A percentile compares a stretch with the other conserved stretches of the same genome.
phyloP scores from a whole-genome alignment of 768 basidiomycete species.

The Leccinum pellstonianum region DNA sequence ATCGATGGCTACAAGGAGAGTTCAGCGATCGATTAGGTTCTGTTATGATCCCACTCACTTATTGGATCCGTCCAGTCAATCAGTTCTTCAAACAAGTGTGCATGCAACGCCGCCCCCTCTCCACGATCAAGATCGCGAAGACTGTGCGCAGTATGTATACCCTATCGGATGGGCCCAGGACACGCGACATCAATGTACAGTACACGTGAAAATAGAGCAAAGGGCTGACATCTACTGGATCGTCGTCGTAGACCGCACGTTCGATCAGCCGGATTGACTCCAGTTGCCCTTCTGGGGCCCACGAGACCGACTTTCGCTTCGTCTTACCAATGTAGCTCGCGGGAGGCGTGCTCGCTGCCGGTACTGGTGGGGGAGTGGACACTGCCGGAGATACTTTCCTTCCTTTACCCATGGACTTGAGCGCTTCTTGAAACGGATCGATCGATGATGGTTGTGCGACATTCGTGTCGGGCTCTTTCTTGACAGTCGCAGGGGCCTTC shows the following conservation, averaged over 20 bases:
- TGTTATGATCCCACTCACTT: conserved; percentile 51
- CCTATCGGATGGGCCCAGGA: conserved; percentile 51
- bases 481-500: conserved; percentile 57
- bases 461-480: conserved; percentile 55
- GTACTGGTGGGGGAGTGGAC: conserved; percentile 52
- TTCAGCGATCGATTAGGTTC: conserved; percentile 22
- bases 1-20: conserved; percentile 50
- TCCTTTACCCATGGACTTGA: conserved; percentile 69
- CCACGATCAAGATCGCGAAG: conserved; percentile 84
- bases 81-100: conserved; percentile 80
- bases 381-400: conserved; percentile 62
- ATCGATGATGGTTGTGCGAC: conserved; percentile 74
- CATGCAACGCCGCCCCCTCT: conserved; percentile 83
- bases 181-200: conserved; percentile 51
- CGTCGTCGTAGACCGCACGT: conserved; percentile 86
- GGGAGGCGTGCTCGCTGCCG: conserved; percentile 32
- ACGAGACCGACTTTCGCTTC: conserved; percentile 77
- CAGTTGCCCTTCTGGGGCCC: conserved; percentile 73
- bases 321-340: conserved; percentile 44
- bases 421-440: conserved; percentile 80
- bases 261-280: conserved; percentile 79
- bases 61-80: conserved; percentile 84
- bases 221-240: conserved; percentile 79
- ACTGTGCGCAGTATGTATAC: conserved; percentile 66
- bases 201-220: conserved; percentile 42